These are phyloP conservation scores for Chaetomium strumarium DNA, from an alignment of 2,329 filamentous ascomycete species.

Conservation along the genomic window DNA sequence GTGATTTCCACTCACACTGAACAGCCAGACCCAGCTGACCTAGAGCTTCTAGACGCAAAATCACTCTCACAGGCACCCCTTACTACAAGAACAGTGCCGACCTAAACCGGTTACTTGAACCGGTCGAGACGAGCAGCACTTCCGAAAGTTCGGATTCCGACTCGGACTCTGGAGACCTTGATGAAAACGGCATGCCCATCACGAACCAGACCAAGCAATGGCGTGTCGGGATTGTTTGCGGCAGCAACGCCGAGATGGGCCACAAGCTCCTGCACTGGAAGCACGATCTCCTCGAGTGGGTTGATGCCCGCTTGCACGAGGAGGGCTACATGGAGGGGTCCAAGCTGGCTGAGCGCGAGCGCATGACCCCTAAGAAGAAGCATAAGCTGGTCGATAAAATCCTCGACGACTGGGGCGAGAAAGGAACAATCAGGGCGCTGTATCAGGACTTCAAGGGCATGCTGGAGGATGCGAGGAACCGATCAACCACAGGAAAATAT, in stretches of 20 bases:
- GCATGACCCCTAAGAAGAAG: slow-evolving; percentile 53
- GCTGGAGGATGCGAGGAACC: slow-evolving; percentile 51
- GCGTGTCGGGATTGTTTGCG: slow-evolving; percentile 36
- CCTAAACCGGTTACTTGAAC: slow-evolving; percentile 43
- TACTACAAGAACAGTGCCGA: slow-evolving; percentile 51
- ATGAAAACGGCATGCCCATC: slow-evolving; percentile 36
- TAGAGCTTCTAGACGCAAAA: neutral
- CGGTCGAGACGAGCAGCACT: slow-evolving; percentile 41
- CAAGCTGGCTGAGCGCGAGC: slow-evolving; percentile 55
- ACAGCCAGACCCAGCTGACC: neutral
- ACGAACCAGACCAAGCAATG: slow-evolving; percentile 35
- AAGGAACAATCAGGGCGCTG: slow-evolving; percentile 53
- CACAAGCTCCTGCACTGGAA: slow-evolving; percentile 74
- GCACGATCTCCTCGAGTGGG: slow-evolving; percentile 65
- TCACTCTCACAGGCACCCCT: slow-evolving; percentile 58
- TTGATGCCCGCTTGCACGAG: slow-evolving; percentile 54
- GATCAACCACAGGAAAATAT: slow-evolving; percentile 29
- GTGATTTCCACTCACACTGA: neutral
- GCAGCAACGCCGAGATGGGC: slow-evolving; percentile 56
- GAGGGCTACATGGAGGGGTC: slow-evolving; percentile 51
- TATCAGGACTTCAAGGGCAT: slow-evolving; percentile 61
- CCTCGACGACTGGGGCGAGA: slow-evolving; percentile 56
- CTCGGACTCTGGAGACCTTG: slow-evolving; percentile 17
- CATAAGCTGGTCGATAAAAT: slow-evolving; percentile 57
- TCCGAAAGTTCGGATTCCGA: slow-evolving; percentile 9